Evolutionary conservation across 2,329 filamentous ascomycete species (phyloP).

Genomic region (Tolypocladium endophyticum): DNA sequence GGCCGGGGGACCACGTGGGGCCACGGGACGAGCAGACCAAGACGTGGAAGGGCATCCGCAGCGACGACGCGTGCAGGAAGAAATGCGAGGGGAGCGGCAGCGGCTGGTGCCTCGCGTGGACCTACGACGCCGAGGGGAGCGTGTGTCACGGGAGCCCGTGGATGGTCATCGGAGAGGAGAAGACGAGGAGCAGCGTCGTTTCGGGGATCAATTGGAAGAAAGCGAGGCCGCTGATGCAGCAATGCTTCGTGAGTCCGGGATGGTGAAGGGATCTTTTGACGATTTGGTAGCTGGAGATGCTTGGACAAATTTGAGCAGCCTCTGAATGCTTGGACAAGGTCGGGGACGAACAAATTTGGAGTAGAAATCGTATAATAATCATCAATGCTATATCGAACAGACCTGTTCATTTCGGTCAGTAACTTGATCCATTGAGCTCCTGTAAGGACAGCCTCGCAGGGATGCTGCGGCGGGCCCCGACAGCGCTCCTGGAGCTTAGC

Average conservation of each 20-base stretch:
- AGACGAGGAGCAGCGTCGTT: conserved; percentile 11
- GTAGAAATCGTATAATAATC: too few species aligned
- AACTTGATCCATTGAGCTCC: not conserved
- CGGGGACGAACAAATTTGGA: too few species aligned
- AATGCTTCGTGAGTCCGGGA: conserved; percentile 8
- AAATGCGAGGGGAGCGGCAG: conserved; percentile 26
- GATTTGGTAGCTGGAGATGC: not conserved
- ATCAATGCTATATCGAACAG: too few species aligned
- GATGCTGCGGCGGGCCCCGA: not conserved
- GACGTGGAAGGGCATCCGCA: conserved; percentile 23
- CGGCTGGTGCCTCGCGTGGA: conserved; percentile 40
- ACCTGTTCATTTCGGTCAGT: not conserved
- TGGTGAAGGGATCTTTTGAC: not conserved
- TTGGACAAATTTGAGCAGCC: not conserved
- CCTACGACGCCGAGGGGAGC: conserved; percentile 28
- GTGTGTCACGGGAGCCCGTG: conserved; percentile 37
- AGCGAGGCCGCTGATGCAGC: conserved; percentile 14
- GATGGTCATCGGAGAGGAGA: conserved; percentile 32
- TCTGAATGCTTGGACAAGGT: too few species aligned
- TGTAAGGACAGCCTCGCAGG: not conserved
- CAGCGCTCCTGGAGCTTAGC: not conserved
- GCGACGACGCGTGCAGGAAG: conserved; percentile 30
- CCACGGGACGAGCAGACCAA: conserved; percentile 31
- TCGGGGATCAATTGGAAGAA: conserved; percentile 22
- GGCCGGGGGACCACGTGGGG: conserved; percentile 40